Evolutionary conservation across 305 asterid species (phyloP), one percentile per base, ranked within the genome.

Genomic region (Rubia peregrina): DNA sequence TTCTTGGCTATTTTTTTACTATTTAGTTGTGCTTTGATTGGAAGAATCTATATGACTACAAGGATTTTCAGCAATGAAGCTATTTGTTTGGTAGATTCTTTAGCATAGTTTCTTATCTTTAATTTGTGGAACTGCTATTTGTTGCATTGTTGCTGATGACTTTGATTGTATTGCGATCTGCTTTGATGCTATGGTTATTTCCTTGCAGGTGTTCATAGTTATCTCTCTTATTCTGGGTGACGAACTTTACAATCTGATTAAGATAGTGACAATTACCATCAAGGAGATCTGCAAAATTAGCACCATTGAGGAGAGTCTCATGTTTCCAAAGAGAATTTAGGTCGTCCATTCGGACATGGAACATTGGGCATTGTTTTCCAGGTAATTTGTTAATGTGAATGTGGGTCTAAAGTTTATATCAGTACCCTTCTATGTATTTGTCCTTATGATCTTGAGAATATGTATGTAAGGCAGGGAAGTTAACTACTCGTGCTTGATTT

Each of bases 141-240:
- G n/a, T n/a, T n/a, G n/a, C n/a, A n/a, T n/a, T n/a, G n/a, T n/a
- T n/a, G 30, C 30, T 26, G 30, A 26, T 26, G 30, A 26, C 30
- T 26, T 26, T 4, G 61, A 19, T 55, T 9, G 11, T 51, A 17
- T 36, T n/a, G 12, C 33, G 8, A 3, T 17, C 7, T 13, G 22
- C n/a, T 19, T 51, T 69, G 6, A 19, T 55, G 65, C 21, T 38
- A 55, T 67, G 11, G 33, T 30, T 74, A 48, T 26, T 72, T 70
- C 68, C 68, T 73, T 75, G 72, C 91, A 91, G 97, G 96, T 93
- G 64, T 91, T 93, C 82, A 86, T 93, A 70, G 95, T 96, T 66
- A 91, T 88, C 77, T 77, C 96, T 68, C 90, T 93, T 61, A 91
- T 93, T 71, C 89, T 93, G 61, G 97, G 98, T 14, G 98, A 93